Evolutionary conservation across 805 yeast genomes (phyloP).

Genomic region (Kregervanrija fluxuum): DNA sequence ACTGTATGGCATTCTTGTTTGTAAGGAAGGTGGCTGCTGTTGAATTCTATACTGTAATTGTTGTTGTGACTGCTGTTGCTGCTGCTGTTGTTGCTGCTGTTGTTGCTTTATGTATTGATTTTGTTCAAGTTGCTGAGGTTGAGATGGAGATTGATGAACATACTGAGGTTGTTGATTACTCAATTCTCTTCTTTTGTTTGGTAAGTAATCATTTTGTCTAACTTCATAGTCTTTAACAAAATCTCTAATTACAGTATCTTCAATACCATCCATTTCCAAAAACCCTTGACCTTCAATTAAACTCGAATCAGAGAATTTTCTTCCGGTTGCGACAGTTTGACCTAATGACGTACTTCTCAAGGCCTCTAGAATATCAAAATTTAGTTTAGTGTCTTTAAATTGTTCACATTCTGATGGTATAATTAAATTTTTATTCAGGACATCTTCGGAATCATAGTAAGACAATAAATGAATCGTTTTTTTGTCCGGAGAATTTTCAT

Average conservation of each 20-base stretch:
- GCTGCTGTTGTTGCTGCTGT: background rate
- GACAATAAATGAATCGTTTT: conserved; percentile 68
- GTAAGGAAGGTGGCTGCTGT: too few relatives aligned
- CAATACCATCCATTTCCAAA: conserved; percentile 19
- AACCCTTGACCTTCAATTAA: conserved; percentile 14
- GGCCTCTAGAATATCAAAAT: conserved; percentile 45
- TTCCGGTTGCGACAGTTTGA: conserved; percentile 20
- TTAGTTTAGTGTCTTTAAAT: conserved; percentile 42
- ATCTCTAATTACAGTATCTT: conserved; percentile 11
- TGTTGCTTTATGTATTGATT: background rate
- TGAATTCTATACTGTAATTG: too few relatives aligned
- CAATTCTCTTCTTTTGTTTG: conserved; percentile 4
- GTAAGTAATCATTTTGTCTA: conserved; percentile 5
- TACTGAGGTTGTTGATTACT: conserved; percentile 13
- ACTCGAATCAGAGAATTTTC: conserved; percentile 8
- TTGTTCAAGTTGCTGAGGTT: conserved; percentile 5
- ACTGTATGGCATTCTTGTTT: too few relatives aligned
- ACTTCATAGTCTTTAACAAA: conserved; percentile 13
- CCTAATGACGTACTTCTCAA: conserved; percentile 55
- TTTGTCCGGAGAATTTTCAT: conserved; percentile 15
- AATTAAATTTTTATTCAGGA: conserved; percentile 44
- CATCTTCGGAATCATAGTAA: conserved; percentile 74
- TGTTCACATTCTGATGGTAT: conserved; percentile 50
- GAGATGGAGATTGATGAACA: conserved; percentile 4
- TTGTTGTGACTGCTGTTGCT: conserved; percentile 11